Base-by-base conservation (phyloP, 2,329 filamentous ascomycete genomes). In the Colletotrichum lindemuthianum region DNA sequence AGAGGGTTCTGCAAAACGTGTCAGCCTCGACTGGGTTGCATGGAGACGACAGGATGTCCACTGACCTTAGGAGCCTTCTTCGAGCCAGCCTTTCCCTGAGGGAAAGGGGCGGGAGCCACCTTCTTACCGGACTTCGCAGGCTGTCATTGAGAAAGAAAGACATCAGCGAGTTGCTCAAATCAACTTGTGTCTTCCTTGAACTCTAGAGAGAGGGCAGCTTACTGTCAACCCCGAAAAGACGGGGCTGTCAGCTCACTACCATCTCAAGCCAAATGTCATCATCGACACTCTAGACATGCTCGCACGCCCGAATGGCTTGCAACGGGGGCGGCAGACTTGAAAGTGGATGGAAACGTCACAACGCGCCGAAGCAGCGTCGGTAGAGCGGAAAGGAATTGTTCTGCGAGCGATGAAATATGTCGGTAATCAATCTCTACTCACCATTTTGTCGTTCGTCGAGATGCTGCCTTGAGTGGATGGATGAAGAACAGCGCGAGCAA, bases 111-210 rank as follows among this genome's bases (percentile, higher is more conserved):
- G 81, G 96, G 87, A 77, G 96, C 96, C 84, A 92, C 90, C 89
- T 97, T 98, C 92, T 97, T 98, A 88, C 93, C 93, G 78, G 86
- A 81, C 87, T 98, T 99, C 81, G 95, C 92, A 91, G 96, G 93
- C 96, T 98, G 87, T 98, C 94, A 98, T 98, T 96, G 95, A 98
- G 95, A 93, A 96, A 94, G 96, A 92, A 97, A 93, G 90, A 92
- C 85, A 93, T 97, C 92, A 97, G 93, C 91, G 83, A 87, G 86
- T 88, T 88, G 90, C 87, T 90, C 90, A 86, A 86, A 89, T 88
- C 83, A 82, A 84, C 83, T 84, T 86, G 81, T 78, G 86, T 92
- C 90, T 93, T 92, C 89, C 90, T 88, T 91, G 83, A 91, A 91
- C 93, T 97, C 93, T 96, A 96, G 84, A 90, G 92, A 96, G 91